Evolutionary conservation across 129 eudicot genomes (phyloP), one percentile per base, ranked within the genome.

Genomic region (Escallonia rubra): DNA sequence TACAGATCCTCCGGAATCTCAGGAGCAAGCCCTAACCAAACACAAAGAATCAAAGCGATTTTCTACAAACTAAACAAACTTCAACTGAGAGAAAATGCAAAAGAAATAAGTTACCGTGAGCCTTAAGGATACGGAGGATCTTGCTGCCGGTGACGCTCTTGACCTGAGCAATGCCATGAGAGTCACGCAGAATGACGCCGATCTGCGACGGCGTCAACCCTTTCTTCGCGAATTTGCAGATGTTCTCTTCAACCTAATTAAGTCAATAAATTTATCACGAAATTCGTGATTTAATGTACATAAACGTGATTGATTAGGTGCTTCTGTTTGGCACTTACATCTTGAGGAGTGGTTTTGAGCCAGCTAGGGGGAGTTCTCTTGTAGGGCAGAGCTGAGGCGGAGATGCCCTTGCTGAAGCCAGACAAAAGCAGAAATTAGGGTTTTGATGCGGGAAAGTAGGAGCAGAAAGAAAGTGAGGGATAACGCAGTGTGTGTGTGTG

Each of bases 141-240:
- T 83, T 83, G 84, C 81, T 83, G 0, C 88, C 88, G 8, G 88
- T 83, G 55, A 83, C 87, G 16, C 80, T 78, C 75, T 67, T 78
- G 12, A 82, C 87, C 83, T 82, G 87, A 61, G 87, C 87, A 71
- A 83, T 83, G 41, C 88, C 88, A 58, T 83, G 88, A 41, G 88
- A 83, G 49, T 83, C 88, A 69, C 88, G 80, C 45, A 83, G 84
- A 58, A 83, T 74, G 10, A 83, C 88, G 75, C 88, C 88, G 56
- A 83, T 83, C 74, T 83, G 88, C 8, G 88, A 83, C 3, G 88
- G 88, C 1, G 84, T 83, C 77, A 83, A 13, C 0, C 88, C 88
- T 70, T 64, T 83, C 81, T 83, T 83, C 6, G 88, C 88, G 60
- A 83, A 79, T 69, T 83, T 83, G 76, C 84, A 83, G 14, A 83